A percentile compares a stretch with the other conserved stretches of the same genome.
These are phyloP conservation scores for Trichocomaceae sp. DNA, from an alignment of 2,329 filamentous ascomycete species.

Conservation along the genomic window DNA sequence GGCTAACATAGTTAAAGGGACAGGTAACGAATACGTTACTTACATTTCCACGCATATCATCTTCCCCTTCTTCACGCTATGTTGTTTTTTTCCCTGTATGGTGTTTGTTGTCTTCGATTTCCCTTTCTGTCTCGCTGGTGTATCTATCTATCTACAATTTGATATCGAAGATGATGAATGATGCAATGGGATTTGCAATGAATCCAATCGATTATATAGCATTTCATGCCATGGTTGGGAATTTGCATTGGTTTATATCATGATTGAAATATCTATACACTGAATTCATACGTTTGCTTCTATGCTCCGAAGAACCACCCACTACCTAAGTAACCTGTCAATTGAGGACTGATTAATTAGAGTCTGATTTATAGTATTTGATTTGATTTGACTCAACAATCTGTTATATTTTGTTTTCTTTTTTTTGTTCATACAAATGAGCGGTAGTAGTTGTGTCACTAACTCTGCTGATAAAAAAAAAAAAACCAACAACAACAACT, in stretches of 20 bases:
- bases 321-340: background rate
- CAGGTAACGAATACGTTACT: background rate
- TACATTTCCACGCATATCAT: background rate
- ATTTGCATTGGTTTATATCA: too few species aligned
- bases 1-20: background rate
- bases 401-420: background rate
- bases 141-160: background rate
- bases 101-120: too few species aligned
- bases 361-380: background rate
- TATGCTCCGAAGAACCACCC: too few species aligned
- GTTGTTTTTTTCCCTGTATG: too few species aligned
- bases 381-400: background rate
- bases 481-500: background rate
- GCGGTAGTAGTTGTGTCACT: background rate
- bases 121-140: background rate
- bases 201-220: background rate
- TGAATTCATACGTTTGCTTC: background rate
- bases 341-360: background rate
- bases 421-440: background rate
- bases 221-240: too few species aligned
- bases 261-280: background rate
- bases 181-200: background rate
- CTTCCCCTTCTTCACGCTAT: background rate
- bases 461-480: background rate
- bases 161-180: background rate